Conservation (phyloP, 192 early-diverging fungal species). For the Podila clonocystis region DNA sequence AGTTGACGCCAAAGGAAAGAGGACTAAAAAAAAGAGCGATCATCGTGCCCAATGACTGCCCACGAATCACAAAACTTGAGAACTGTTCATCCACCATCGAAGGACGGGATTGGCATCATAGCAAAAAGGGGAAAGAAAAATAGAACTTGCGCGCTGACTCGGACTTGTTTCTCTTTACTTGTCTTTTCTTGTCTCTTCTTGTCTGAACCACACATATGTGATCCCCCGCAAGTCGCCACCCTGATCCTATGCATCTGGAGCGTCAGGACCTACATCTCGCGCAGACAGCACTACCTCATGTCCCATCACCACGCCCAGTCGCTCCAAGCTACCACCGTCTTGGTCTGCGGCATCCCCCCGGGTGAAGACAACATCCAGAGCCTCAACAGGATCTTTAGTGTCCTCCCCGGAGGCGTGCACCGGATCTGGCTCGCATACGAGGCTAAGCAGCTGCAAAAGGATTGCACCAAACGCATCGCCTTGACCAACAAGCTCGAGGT, state of each 20-base stretch:
- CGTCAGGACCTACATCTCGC: slow-evolving; percentile 62
- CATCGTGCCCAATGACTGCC: no score
- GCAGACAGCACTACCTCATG: slow-evolving; percentile 72
- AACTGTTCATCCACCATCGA: no score
- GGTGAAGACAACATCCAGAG: slow-evolving; percentile 53
- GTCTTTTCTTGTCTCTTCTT: no score
- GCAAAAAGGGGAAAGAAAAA: background rate
- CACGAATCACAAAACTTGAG: no score
- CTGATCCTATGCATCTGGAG: slow-evolving; percentile 62
- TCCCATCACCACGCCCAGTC: slow-evolving; percentile 51
- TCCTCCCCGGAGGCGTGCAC: slow-evolving; percentile 72
- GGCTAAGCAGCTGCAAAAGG: slow-evolving; percentile 54
- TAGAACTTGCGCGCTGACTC: background rate
- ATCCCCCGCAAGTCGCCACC: slow-evolving; percentile 28
- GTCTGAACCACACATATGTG: background rate
- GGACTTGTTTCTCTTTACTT: background rate
- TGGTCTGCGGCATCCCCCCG: slow-evolving; percentile 72
- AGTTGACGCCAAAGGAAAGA: no score
- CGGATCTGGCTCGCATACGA: slow-evolving; percentile 66
- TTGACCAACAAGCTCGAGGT: slow-evolving; percentile 59
- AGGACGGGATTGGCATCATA: no score
- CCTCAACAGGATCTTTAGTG: slow-evolving; percentile 58
- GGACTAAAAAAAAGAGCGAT: no score
- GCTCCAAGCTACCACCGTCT: slow-evolving; percentile 65
- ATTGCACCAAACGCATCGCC: slow-evolving; percentile 57